These are phyloP conservation scores for Kwoniella sp. DNA, from an alignment of 768 basidiomycete species.

Conservation along the genomic window DNA sequence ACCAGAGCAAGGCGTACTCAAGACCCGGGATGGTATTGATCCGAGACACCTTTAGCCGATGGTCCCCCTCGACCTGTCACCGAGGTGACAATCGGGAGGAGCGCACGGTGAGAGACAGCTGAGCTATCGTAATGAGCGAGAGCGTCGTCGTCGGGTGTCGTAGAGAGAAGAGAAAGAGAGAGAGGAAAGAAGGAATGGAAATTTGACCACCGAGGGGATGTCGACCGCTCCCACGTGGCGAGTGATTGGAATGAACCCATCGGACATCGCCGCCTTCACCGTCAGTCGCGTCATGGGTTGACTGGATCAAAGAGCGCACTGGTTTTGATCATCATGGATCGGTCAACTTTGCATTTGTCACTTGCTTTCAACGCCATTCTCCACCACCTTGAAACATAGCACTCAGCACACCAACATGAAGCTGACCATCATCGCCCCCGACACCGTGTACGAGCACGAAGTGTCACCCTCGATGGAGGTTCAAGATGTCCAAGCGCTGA, in stretches of 20 bases:
- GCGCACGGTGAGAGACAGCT: slow-evolving; percentile 43
- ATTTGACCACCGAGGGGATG: no score
- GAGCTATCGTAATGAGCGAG: slow-evolving; percentile 19
- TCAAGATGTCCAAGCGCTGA: slow-evolving; percentile 83
- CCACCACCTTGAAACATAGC: no score
- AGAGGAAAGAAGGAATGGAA: not conserved
- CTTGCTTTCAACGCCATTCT: no score
- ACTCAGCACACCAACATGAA: slow-evolving; percentile 33
- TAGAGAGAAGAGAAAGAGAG: slow-evolving; percentile 2
- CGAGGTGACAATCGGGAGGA: not conserved
- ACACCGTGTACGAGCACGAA: slow-evolving; percentile 58
- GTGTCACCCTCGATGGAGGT: slow-evolving; percentile 87
- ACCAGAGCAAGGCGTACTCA: slow-evolving; percentile 44
- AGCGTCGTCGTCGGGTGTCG: slow-evolving; percentile 45
- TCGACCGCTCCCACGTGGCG: no score
- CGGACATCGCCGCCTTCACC: no score
- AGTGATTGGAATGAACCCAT: no score
- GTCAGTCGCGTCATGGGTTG: no score
- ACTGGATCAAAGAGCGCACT: no score
- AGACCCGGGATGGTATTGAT: slow-evolving; percentile 22
- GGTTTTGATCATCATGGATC: no score
- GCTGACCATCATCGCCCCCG: slow-evolving; percentile 51
- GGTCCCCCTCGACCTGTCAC: not conserved
- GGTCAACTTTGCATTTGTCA: no score
- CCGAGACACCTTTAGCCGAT: slow-evolving; percentile 9